These are phyloP conservation scores for Trichoderma guizhouense DNA, from an alignment of 2,329 filamentous ascomycete species.

Conservation along the genomic window DNA sequence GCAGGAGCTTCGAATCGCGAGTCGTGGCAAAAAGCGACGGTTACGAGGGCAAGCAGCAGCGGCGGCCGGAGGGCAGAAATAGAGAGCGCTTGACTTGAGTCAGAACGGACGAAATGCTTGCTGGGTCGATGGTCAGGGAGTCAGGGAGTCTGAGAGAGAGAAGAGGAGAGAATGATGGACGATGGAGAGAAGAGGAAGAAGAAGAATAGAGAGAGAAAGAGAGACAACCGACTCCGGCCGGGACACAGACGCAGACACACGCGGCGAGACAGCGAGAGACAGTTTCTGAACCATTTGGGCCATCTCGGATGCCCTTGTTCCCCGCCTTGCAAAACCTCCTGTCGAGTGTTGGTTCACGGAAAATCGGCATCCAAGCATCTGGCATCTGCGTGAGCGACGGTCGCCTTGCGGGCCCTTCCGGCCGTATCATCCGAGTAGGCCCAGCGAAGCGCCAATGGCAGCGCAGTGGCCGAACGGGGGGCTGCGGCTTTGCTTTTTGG, in stretches of 20 bases:
- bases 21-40: background rate
- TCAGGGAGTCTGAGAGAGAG: no score
- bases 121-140: background rate
- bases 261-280: background rate
- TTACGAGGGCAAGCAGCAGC: background rate
- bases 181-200: background rate
- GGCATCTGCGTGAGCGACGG: slow-evolving; percentile 13
- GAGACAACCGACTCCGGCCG: background rate
- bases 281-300: background rate
- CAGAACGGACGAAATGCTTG: background rate
- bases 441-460: slow-evolving; percentile 6
- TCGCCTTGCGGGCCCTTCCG: slow-evolving; percentile 18
- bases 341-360: slow-evolving; percentile 11
- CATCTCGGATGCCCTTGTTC: background rate
- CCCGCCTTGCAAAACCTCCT: slow-evolving; percentile 10
- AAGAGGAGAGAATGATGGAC: background rate
- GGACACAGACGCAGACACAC: background rate
- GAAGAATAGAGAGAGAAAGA: no score
- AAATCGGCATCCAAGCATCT: slow-evolving; percentile 17
- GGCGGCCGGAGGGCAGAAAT: background rate
- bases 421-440: slow-evolving; percentile 18
- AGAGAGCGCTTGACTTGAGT: background rate
- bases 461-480: background rate
- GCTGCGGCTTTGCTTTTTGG: background rate
- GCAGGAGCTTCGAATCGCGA: background rate